Evolutionary conservation across 345 rosid genomes (phyloP).

Genomic region (Lumnitzera littorea): DNA sequence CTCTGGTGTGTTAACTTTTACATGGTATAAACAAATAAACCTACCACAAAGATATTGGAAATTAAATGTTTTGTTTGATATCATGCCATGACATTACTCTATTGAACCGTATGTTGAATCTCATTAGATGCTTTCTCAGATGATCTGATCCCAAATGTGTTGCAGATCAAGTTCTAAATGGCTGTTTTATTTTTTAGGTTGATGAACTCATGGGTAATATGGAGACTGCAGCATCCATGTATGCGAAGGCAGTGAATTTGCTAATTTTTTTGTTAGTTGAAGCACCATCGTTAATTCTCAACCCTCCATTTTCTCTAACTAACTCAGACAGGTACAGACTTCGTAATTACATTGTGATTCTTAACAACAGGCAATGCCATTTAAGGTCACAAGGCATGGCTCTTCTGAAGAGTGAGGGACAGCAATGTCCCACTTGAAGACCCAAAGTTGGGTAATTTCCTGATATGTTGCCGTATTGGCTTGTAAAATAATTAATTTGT

Average conservation of each 20-base stretch:
- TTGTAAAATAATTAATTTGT: constrained; percentile 48
- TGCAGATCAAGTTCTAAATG: neutral
- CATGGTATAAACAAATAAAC: too few relatives aligned
- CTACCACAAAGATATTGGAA: neutral
- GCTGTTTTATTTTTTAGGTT: constrained; percentile 35
- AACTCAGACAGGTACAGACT: constrained; percentile 71
- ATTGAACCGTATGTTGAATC: neutral
- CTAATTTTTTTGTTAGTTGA: constrained; percentile 76
- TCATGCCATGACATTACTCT: neutral
- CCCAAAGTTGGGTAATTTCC: constrained; percentile 3
- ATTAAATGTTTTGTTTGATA: constrained; percentile 1
- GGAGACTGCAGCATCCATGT: constrained; percentile 54
- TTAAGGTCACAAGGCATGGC: constrained; percentile 49
- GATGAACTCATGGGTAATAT: constrained; percentile 60
- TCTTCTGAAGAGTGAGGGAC: constrained; percentile 42
- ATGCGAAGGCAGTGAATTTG: constrained; percentile 67
- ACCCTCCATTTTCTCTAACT: constrained; percentile 88
- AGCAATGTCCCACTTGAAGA: constrained; percentile 11
- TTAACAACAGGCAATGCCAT: constrained; percentile 58
- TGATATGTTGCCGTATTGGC: constrained; percentile 9
- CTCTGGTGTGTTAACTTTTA: too few relatives aligned
- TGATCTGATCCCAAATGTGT: neutral
- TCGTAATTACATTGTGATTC: constrained; percentile 54
- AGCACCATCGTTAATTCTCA: constrained; percentile 80
- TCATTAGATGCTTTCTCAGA: neutral